A percentile compares a stretch with the other conserved stretches of the same genome.
These are phyloP conservation scores for Calonectria crousiana DNA, from an alignment of 2,329 filamentous ascomycete genomes.

Conservation along the genomic window DNA sequence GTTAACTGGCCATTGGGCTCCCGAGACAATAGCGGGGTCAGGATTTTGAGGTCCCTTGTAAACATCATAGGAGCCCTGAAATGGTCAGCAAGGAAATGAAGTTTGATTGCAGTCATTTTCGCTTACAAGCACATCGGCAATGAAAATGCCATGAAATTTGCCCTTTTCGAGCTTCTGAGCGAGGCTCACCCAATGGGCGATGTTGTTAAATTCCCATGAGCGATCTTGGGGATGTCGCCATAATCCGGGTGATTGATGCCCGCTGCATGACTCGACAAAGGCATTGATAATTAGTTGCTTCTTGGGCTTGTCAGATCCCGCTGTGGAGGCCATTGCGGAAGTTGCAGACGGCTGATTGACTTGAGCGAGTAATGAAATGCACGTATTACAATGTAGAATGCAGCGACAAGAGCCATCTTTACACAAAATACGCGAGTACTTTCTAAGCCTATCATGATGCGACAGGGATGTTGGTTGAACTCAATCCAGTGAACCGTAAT, in stretches of 20 bases:
- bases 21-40: conserved; percentile 69
- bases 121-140: conserved; percentile 67
- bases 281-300: conserved; percentile 58
- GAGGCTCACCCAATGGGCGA: conserved; percentile 72
- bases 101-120: not conserved
- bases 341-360: not conserved
- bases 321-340: conserved; percentile 6
- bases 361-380: not conserved
- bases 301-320: conserved; percentile 39
- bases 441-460: not conserved
- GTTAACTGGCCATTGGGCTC: conserved; percentile 79
- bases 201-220: conserved; percentile 70
- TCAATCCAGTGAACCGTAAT: not conserved
- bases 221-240: conserved; percentile 74
- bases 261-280: conserved; percentile 55
- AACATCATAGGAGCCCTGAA: conserved; percentile 73
- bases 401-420: conserved; percentile 7
- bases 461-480: not conserved
- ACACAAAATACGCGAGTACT: not conserved
- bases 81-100: not conserved
- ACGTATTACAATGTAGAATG: not conserved
- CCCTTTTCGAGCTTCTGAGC: conserved; percentile 52
- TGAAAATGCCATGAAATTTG: conserved; percentile 75
- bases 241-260: conserved; percentile 60
- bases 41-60: conserved; percentile 68